These are phyloP conservation scores for Epichloe festucae DNA, from an alignment of 2,329 filamentous ascomycete species.

Conservation along the genomic window DNA sequence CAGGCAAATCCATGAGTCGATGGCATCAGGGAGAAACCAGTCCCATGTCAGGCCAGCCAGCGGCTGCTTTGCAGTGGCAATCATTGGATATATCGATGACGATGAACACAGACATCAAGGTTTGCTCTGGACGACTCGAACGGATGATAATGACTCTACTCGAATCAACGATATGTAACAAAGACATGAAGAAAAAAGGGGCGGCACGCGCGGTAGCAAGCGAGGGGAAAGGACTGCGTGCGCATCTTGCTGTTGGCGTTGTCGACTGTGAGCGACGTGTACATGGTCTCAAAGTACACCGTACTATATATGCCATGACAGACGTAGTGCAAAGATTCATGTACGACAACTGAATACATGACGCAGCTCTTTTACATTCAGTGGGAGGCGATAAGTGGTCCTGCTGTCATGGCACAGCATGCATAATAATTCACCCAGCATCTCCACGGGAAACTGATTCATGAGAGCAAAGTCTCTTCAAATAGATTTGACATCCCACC, in stretches of 20 bases:
- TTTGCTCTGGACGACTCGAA: background rate
- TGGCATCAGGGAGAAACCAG: background rate
- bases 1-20: background rate
- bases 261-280: too few species aligned
- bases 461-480: background rate
- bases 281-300: background rate
- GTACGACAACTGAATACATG: background rate
- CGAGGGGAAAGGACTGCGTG: too few species aligned
- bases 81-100: background rate
- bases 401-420: background rate
- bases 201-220: too few species aligned
- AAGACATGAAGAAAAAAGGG: background rate
- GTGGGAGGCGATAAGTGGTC: background rate
- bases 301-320: background rate
- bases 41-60: background rate
- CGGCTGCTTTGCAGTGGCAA: background rate
- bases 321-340: constrained; percentile 1
- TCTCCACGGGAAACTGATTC: background rate
- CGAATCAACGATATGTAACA: background rate
- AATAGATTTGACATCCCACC: background rate
- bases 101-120: background rate
- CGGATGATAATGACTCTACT: background rate
- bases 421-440: background rate
- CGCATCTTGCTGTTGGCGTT: too few species aligned
- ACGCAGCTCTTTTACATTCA: background rate